Evolutionary conservation across 2,329 filamentous ascomycete genomes (phyloP).

Genomic region (Gremmenia infestans): DNA sequence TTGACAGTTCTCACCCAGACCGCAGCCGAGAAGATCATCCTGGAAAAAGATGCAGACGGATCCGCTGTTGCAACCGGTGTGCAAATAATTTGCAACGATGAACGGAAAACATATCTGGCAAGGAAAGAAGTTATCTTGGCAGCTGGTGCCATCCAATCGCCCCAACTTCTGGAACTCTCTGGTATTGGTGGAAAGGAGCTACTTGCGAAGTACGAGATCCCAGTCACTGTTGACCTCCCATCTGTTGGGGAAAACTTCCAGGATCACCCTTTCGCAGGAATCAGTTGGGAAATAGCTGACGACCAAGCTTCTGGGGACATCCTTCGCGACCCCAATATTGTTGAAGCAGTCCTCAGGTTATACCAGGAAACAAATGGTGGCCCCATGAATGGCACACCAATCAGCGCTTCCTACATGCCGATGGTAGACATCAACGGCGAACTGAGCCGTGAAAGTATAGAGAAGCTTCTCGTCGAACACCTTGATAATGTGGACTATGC

Average conservation of each 20-base stretch:
- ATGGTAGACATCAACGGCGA: not conserved
- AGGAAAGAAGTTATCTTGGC: conserved; percentile 42
- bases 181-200: conserved; percentile 37
- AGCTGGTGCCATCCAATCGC: conserved; percentile 41
- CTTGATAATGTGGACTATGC: not conserved
- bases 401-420: not conserved
- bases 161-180: conserved; percentile 42
- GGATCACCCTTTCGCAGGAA: conserved; percentile 33
- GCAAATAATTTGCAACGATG: conserved; percentile 1
- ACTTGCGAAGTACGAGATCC: conserved; percentile 39
- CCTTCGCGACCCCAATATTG: conserved; percentile 30
- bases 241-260: conserved; percentile 58
- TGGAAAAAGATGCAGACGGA: conserved; percentile 1
- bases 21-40: conserved; percentile 72
- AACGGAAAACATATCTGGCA: conserved; percentile 17
- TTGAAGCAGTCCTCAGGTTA: conserved; percentile 30
- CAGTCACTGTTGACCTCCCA: conserved; percentile 48
- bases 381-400: not conserved
- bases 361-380: conserved; percentile 28
- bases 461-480: not conserved
- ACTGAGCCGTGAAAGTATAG: not conserved
- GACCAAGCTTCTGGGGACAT: conserved; percentile 32
- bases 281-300: conserved; percentile 32
- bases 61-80: conserved; percentile 12
- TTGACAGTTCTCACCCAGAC: conserved; percentile 78